Evolutionary conservation across 768 basidiomycete genomes (phyloP), one percentile per base, ranked within the genome.

Genomic region (Phaeotremella skinneri): DNA sequence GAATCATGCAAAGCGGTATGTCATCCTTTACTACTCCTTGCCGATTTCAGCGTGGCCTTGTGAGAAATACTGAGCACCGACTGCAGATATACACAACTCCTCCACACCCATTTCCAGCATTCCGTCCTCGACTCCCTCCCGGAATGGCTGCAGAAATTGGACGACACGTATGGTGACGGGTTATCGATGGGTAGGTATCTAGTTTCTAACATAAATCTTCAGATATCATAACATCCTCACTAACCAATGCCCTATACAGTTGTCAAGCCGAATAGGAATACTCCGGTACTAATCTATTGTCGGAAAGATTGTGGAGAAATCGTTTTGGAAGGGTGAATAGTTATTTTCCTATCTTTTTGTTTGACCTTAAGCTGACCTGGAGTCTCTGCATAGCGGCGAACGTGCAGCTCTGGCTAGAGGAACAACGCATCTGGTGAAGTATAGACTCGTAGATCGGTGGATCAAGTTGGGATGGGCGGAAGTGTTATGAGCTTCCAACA

Each of bases 121-220:
- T 85, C 88, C 0, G 90, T 94, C 3, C 80, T 97, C 26, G 88
- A 91, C 67, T 83, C 86, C 61, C 78, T 97, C 29, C 93, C 93
- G 0, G 84, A 84, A 45, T 81, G 83, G 50, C 87, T 94, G 66
- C 82, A 85, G 21, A 83, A 85, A 50, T 79, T 94, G 55, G 89
- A 91, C 56, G 90, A 93, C 68, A 81, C 83, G 6, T 68, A 88
- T 84, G 48, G 83, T 82, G n/a, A 93, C 87, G 89, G 82, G 83
- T 86, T 75, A 53, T 85, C 79, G 21, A 71, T 80, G 78, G 71
- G 79, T 80, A 47, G 21, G 78, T 66, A 26, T 49, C 23, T 6
- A 21, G 23, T 41, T 27, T 27, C 11, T 2, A 0, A 42, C 16
- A 26, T 30, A 13, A 27, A 42, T 27, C 27, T 30, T 20, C 6